phyloP scores from a whole-genome alignment of 345 rosid species.

The Noccaea bulbosa region DNA sequence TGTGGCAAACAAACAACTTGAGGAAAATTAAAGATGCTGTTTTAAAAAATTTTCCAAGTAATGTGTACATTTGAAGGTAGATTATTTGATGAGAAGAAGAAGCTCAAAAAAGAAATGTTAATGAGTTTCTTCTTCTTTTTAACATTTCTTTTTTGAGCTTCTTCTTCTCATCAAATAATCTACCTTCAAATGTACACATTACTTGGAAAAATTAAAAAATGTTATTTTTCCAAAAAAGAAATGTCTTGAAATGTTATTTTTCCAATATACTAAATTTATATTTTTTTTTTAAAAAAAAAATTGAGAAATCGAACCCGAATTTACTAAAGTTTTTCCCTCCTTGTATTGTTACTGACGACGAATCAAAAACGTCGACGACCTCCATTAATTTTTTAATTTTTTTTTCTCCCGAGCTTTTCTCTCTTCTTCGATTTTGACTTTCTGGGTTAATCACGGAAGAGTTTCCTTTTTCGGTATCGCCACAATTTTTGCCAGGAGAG shows the following conservation, averaged over 20 bases:
- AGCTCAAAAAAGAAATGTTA: slow-evolving; percentile 6
- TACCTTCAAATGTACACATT: slow-evolving; percentile 7
- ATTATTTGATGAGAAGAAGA: not conserved
- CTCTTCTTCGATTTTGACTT: slow-evolving; percentile 37
- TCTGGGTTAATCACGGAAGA: slow-evolving; percentile 22
- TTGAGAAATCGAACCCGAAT: slow-evolving; percentile 32
- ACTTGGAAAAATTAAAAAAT: not conserved
- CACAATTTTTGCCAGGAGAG: slow-evolving; percentile 14
- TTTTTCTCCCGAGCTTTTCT: not conserved
- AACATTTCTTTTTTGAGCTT: slow-evolving; percentile 9
- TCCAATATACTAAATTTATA: slow-evolving; percentile 3
- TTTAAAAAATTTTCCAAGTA: not conserved
- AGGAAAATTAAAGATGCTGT: slow-evolving; percentile 14
- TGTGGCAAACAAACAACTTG: slow-evolving; percentile 30
- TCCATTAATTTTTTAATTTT: slow-evolving; percentile 12
- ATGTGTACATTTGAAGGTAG: slow-evolving; percentile 12
- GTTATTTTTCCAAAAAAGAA: no score
- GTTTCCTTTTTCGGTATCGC: slow-evolving; percentile 23
- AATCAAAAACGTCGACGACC: slow-evolving; percentile 33
- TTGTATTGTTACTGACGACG: slow-evolving; percentile 28
- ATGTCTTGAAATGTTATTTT: no score
- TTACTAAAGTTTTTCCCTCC: slow-evolving; percentile 39
- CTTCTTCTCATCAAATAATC: not conserved
- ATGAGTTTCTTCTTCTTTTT: no score
- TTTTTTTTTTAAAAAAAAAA: slow-evolving; percentile 1